Evolutionary conservation across 139 green algal species (phyloP).

Genomic region (Deuterostichococcus epilithicus): DNA sequence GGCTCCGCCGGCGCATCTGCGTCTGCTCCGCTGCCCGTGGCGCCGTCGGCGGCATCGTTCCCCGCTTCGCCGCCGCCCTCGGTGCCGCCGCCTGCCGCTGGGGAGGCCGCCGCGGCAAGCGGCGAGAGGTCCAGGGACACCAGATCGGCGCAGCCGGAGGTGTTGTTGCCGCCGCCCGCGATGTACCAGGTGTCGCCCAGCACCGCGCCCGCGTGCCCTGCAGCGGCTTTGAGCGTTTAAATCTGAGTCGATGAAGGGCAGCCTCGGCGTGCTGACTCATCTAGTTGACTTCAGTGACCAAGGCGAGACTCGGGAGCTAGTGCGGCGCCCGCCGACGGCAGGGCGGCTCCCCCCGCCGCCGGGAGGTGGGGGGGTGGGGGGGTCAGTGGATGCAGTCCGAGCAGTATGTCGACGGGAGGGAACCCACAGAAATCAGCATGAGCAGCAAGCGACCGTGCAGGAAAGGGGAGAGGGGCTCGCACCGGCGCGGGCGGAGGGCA

Average conservation of each 20-base stretch:
- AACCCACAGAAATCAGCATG: neutral
- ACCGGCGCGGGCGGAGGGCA: slow-evolving; percentile 72
- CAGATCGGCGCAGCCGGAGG: slow-evolving; percentile 79
- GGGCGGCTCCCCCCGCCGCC: too few relatives aligned
- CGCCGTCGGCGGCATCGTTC: neutral
- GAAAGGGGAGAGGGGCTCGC: neutral
- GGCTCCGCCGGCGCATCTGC: neutral
- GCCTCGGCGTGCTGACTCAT: too few relatives aligned
- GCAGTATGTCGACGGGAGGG: too few relatives aligned
- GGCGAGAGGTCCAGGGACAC: slow-evolving; percentile 69
- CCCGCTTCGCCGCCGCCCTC: neutral
- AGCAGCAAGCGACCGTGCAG: neutral
- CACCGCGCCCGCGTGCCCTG: slow-evolving; percentile 62
- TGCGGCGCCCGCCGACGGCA: too few relatives aligned
- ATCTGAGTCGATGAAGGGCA: too few relatives aligned
- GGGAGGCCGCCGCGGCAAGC: neutral
- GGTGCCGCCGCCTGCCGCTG: neutral
- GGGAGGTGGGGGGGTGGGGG: neutral
- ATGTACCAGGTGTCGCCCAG: slow-evolving; percentile 77
- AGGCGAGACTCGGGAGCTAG: too few relatives aligned
- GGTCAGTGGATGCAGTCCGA: slow-evolving; percentile 1
- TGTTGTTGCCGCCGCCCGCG: slow-evolving; percentile 90
- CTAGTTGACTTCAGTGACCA: too few relatives aligned
- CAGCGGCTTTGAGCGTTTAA: neutral
- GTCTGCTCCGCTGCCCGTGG: neutral